Conservation (phyloP, 2,329 filamentous ascomycete genomes). For the Colletotrichum lini region DNA sequence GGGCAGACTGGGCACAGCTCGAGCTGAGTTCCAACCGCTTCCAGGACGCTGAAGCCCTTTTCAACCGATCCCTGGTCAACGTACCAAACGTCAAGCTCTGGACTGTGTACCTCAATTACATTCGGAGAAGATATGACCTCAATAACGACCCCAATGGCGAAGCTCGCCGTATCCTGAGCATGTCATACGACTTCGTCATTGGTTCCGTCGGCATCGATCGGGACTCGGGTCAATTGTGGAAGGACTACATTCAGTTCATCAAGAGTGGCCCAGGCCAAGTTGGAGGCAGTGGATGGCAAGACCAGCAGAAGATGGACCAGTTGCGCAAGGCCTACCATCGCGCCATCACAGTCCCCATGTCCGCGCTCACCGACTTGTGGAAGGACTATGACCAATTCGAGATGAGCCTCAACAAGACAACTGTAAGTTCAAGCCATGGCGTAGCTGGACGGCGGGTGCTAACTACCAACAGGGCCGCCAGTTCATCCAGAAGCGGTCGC, state of each 20-base stretch:
- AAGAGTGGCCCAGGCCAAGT: conserved; percentile 88
- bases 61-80: conserved; percentile 82
- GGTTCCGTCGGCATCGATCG: conserved; percentile 92
- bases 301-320: conserved; percentile 97
- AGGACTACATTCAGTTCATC: conserved; percentile 95
- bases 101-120: conserved; percentile 95
- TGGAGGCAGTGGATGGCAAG: conserved; percentile 92
- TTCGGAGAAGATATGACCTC: conserved; percentile 90
- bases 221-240: conserved; percentile 91
- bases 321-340: conserved; percentile 93
- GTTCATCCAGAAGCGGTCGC: conserved; percentile 92
- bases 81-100: conserved; percentile 90
- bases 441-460: not conserved
- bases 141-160: conserved; percentile 81
- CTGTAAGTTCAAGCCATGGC: conserved; percentile 66
- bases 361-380: conserved; percentile 88
- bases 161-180: conserved; percentile 83
- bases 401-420: conserved; percentile 92
- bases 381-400: conserved; percentile 99
- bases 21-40: conserved; percentile 91
- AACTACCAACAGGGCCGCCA: conserved; percentile 82
- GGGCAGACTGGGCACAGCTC: conserved; percentile 90
- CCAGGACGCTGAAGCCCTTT: conserved; percentile 84
- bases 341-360: conserved; percentile 88
- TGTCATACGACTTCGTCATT: conserved; percentile 94